phyloP scores from a whole-genome alignment of 169 alveolate species.

The Amoebophrya sp. region DNA sequence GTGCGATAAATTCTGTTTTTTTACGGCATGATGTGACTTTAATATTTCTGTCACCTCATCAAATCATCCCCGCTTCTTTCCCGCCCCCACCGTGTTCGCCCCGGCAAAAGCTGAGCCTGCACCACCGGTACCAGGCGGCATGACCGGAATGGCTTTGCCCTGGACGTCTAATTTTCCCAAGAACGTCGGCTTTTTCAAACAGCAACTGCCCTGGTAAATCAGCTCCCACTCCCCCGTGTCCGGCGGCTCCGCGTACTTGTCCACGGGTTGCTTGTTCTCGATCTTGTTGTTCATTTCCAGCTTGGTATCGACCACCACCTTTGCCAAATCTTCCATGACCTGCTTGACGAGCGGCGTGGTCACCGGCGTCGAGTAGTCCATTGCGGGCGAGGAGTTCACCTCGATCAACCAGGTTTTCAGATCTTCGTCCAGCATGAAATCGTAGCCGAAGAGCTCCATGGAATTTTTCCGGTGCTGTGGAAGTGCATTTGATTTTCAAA shows the following conservation, averaged over 20 bases:
- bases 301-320: conserved; percentile 43
- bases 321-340: conserved; percentile 34
- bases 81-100: no score
- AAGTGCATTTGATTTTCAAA: no score
- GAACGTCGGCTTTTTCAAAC: neutral
- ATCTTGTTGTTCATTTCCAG: no score
- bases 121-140: neutral
- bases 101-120: no score
- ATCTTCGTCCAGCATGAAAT: conserved; percentile 75
- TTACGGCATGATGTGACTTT: no score
- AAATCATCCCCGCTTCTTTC: no score
- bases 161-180: neutral
- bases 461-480: conserved; percentile 57
- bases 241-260: neutral
- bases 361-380: conserved; percentile 67
- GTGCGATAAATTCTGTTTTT: no score
- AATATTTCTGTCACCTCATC: no score
- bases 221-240: neutral
- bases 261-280: neutral
- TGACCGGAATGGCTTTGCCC: neutral
- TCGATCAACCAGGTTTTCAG: conserved; percentile 73
- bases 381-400: conserved; percentile 73
- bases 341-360: conserved; percentile 41
- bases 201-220: neutral
- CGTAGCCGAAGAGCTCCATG: conserved; percentile 74